Conservation (phyloP, 2,329 filamentous ascomycete species). For the Calonectria ilicicola region DNA sequence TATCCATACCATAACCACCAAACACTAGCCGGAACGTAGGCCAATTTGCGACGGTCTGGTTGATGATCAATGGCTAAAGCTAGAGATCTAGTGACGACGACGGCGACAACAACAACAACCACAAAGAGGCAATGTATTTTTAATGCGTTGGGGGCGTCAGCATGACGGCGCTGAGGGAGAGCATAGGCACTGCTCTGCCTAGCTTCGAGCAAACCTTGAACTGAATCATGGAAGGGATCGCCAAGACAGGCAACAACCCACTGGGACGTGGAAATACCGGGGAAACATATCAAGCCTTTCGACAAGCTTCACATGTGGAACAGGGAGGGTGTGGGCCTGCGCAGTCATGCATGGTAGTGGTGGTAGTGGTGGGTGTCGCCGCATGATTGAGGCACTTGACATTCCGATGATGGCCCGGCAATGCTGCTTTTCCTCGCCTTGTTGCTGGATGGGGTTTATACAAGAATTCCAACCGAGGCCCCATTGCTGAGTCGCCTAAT, state of each 20-base stretch:
- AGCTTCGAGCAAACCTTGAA: neutral
- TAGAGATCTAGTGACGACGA: neutral
- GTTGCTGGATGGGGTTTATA: neutral
- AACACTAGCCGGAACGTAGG: neutral
- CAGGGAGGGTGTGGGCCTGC: slow-evolving; percentile 12
- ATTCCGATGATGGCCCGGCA: neutral
- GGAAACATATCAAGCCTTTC: slow-evolving; percentile 21
- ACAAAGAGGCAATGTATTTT: neutral
- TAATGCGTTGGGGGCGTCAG: neutral
- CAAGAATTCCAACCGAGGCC: neutral
- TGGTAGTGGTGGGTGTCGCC: slow-evolving; percentile 8
- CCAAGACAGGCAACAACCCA: neutral
- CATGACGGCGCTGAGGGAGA: neutral
- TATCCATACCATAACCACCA: neutral
- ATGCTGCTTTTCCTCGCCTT: neutral
- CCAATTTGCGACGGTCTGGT: neutral
- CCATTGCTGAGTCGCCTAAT: neutral
- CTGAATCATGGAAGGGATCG: neutral
- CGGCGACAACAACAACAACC: too few species aligned
- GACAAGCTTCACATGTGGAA: slow-evolving; percentile 25
- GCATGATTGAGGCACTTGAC: slow-evolving; percentile 4
- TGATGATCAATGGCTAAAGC: neutral
- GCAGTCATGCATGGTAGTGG: slow-evolving; percentile 3
- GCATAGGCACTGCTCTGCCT: neutral
- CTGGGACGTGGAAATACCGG: slow-evolving; percentile 9